Conservation (phyloP, 2,329 filamentous ascomycete genomes). For the Cadophora sp. region DNA sequence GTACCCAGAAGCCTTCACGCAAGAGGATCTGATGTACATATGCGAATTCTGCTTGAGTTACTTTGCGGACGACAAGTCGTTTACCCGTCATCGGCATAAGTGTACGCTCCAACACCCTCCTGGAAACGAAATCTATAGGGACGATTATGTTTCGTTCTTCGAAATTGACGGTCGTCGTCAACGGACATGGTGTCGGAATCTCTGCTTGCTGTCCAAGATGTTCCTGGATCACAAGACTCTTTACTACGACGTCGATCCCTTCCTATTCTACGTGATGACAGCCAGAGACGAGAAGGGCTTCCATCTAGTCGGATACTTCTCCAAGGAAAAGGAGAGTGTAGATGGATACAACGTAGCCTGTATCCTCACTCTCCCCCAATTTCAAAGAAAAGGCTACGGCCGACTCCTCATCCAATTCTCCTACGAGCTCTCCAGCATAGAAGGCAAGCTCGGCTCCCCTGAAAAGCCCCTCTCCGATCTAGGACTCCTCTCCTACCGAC, state of each 20-base stretch:
- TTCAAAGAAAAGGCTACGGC: conserved; percentile 93
- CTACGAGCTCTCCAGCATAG: conserved; percentile 94
- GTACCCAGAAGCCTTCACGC: conserved; percentile 87
- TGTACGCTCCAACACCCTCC: conserved; percentile 92
- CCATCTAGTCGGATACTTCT: conserved; percentile 99
- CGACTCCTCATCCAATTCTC: conserved; percentile 95
- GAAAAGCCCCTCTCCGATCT: conserved; percentile 97
- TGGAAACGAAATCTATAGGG: conserved; percentile 97
- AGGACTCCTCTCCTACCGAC: conserved; percentile 90
- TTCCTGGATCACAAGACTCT: conserved; percentile 98
- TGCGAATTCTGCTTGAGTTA: conserved; percentile 98
- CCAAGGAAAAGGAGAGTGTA: conserved; percentile 96
- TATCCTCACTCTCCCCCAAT: conserved; percentile 95
- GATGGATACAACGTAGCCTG: conserved; percentile 98
- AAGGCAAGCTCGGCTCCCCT: conserved; percentile 92
- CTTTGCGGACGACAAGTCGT: conserved; percentile 82
- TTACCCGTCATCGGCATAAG: conserved; percentile 85
- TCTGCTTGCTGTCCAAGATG: conserved; percentile 93
- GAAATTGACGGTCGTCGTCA: conserved; percentile 96
- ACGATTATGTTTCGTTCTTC: conserved; percentile 93
- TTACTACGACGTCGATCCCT: conserved; percentile 99
- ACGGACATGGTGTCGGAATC: conserved; percentile 93
- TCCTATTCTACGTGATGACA: conserved; percentile 98
- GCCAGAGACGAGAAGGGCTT: conserved; percentile 86
- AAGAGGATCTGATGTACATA: conserved; percentile 91